Base-by-base conservation (phyloP, 148 eudicot species). In the Cornus controversa region DNA sequence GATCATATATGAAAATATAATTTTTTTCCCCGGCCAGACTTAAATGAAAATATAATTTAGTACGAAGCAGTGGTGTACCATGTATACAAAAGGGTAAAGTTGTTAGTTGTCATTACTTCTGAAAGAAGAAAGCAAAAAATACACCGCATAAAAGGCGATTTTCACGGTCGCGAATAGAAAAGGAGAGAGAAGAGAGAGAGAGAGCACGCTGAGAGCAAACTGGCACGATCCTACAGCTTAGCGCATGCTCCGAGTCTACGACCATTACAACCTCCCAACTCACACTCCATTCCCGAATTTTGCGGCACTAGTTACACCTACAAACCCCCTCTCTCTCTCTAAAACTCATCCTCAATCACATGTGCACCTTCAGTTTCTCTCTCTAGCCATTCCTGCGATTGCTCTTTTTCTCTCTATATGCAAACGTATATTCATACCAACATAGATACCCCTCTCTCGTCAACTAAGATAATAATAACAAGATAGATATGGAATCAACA, bases 401-500 rank as follows among this genome's bases (percentile, higher is more conserved):
- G n/a, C 60, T 54, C 60, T 8, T 8, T 13, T 60, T 65, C 23
- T 31, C 47, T 58, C 25, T n/a, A 40, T 72, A 16, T 29, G 10
- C 36, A 5, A n/a, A n/a, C n/a, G n/a, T 37, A 16, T 31, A 29
- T 2, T 26, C 70, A 66, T 42, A 65, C 70, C 16, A 25, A 65
- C 70, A 20, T 60, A 3, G 4, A 7, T 60, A 2, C 7, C 70
- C 20, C 16, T 36, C 28, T 60, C 57, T 63, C 57, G 23, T 36
- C 77, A 42, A 15, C 54, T 34, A 64, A 69, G 72, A 42, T 26
- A 63, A 6, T 10, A n/a, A n/a, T n/a, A n/a, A n/a, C n/a, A n/a
- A n/a, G n/a, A n/a, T 11, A 26, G 37, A 23, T 58, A 88, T 88
- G 91, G 91, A 82, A 80, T 88, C 91, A 15, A 89, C 91, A 0